Conservation (phyloP, 805 yeast species). For the Alloascoidea hylecoeti region DNA sequence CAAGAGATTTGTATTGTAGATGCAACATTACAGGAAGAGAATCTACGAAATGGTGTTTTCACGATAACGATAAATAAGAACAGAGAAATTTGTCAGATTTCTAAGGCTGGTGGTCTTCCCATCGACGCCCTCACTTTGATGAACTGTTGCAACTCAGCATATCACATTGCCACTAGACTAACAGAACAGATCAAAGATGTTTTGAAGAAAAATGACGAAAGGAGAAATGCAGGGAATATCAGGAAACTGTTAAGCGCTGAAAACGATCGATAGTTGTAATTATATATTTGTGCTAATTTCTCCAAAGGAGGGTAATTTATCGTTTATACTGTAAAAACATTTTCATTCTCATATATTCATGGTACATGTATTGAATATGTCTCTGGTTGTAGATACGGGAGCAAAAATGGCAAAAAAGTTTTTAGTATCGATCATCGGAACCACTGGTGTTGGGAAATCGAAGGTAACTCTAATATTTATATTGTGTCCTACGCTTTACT, state of each 20-base stretch:
- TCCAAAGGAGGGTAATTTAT: no score
- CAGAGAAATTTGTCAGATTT: slow-evolving; percentile 79
- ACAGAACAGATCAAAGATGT: slow-evolving; percentile 49
- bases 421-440: slow-evolving; percentile 67
- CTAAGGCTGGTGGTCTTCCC: slow-evolving; percentile 83
- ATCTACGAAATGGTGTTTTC: slow-evolving; percentile 60
- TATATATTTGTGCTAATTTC: no score
- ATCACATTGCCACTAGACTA: slow-evolving; percentile 40
- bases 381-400: background rate
- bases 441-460: slow-evolving; percentile 95
- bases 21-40: slow-evolving; percentile 66
- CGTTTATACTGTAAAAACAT: no score
- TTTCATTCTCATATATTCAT: no score
- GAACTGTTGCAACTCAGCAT: slow-evolving; percentile 58
- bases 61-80: slow-evolving; percentile 83
- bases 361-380: no score
- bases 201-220: slow-evolving; percentile 38
- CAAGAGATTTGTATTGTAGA: slow-evolving; percentile 39
- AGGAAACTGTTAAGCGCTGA: slow-evolving; percentile 15
- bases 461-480: slow-evolving; percentile 27
- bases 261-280: slow-evolving; percentile 16
- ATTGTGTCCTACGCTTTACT: background rate
- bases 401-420: slow-evolving; percentile 16
- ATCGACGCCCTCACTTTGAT: slow-evolving; percentile 58
- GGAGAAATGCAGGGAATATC: slow-evolving; percentile 26